phyloP scores from a whole-genome alignment of 805 yeast genomes.

The Barnettozyma pratensis region DNA sequence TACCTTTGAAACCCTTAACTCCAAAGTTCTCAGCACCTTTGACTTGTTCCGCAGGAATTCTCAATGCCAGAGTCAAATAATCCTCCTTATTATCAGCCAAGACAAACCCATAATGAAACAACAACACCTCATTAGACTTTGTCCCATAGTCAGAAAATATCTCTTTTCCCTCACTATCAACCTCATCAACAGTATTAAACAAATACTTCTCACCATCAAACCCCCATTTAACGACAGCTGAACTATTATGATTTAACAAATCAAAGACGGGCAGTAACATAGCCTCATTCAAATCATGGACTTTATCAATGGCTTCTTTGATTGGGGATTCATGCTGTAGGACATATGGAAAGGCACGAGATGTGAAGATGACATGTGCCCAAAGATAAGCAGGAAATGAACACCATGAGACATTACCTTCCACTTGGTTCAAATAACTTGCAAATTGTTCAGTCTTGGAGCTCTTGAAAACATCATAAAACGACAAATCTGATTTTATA shows the following conservation, averaged over 20 bases:
- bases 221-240: conserved; percentile 61
- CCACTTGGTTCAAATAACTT: conserved; percentile 19
- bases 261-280: conserved; percentile 79
- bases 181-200: conserved; percentile 36
- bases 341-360: conserved; percentile 78
- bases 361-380: conserved; percentile 64
- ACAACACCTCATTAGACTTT: conserved; percentile 78
- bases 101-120: conserved; percentile 80
- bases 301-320: conserved; percentile 8
- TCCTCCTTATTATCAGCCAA: conserved; percentile 54
- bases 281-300: conserved; percentile 45
- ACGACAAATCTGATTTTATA: conserved; percentile 23
- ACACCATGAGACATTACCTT: conserved; percentile 43
- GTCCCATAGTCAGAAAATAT: conserved; percentile 82
- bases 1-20: conserved; percentile 33
- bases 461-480: conserved; percentile 22
- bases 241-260: conserved; percentile 66
- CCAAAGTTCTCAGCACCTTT: conserved; percentile 31
- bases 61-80: conserved; percentile 52
- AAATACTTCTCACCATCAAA: conserved; percentile 27
- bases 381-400: conserved; percentile 67
- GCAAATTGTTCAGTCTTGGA: conserved; percentile 23
- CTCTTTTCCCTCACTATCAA: conserved; percentile 36
- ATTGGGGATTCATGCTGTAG: conserved; percentile 28
- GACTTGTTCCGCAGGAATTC: conserved; percentile 33